These are phyloP conservation scores for Leptographium flavum DNA, from an alignment of 2,329 filamentous ascomycete genomes.

Conservation along the genomic window DNA sequence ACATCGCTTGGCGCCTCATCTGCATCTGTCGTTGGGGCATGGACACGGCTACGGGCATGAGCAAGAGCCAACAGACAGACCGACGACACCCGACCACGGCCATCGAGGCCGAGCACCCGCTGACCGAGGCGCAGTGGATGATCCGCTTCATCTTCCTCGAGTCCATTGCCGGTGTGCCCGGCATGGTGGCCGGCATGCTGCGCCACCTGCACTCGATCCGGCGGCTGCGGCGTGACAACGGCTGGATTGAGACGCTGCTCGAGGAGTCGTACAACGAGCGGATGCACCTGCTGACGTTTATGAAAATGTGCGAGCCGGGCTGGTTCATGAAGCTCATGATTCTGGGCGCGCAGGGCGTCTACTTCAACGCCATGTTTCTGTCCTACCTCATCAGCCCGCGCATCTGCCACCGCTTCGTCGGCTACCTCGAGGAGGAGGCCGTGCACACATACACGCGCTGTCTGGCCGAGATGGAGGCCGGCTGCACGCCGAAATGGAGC, in stretches of 20 bases:
- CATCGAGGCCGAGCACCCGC: slow-evolving; percentile 36
- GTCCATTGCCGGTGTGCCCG: slow-evolving; percentile 85
- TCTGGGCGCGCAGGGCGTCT: slow-evolving; percentile 83
- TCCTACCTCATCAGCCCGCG: slow-evolving; percentile 75
- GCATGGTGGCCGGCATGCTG: slow-evolving; percentile 94
- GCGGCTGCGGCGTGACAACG: slow-evolving; percentile 81
- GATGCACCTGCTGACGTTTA: slow-evolving; percentile 79
- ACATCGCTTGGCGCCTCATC: slow-evolving; percentile 63
- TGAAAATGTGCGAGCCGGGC: slow-evolving; percentile 68
- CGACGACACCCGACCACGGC: slow-evolving; percentile 41
- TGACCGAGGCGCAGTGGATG: slow-evolving; percentile 82
- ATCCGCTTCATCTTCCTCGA: slow-evolving; percentile 87
- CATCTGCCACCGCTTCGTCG: slow-evolving; percentile 89
- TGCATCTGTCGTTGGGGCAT: slow-evolving; percentile 64
- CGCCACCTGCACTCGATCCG: slow-evolving; percentile 75
- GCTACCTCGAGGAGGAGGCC: slow-evolving; percentile 93
- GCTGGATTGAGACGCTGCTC: slow-evolving; percentile 87
- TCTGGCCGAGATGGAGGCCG: slow-evolving; percentile 72
- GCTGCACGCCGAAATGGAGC: slow-evolving; percentile 71
- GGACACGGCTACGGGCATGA: slow-evolving; percentile 63
- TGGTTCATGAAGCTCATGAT: slow-evolving; percentile 84
- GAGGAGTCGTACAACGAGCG: slow-evolving; percentile 88
- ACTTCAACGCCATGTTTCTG: slow-evolving; percentile 89
- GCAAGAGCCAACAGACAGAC: slow-evolving; percentile 55
- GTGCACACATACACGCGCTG: slow-evolving; percentile 89